Base-by-base conservation (phyloP, 352 stramenopile genomes). In the Phytophthora kernoviae region DNA sequence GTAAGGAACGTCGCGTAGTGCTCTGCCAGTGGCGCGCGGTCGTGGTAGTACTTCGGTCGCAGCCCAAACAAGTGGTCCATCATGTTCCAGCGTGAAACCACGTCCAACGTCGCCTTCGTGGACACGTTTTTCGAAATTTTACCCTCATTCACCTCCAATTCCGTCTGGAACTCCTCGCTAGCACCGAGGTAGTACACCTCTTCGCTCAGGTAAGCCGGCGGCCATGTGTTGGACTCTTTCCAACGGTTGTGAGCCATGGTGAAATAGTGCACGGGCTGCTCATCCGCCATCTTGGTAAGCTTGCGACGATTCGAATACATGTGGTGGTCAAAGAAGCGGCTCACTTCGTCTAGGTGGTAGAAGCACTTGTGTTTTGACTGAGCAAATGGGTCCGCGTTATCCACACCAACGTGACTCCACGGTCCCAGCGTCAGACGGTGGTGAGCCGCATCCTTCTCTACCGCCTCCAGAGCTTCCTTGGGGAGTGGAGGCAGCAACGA, bases 301-400 rank as follows among this genome's bases (percentile, higher is more conserved):
- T 73, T 65, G 36, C 77, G 71, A 47, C 83, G 82, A 43, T 90
- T 84, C 17, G 54, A 42, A 68, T 88, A 94, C 62, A 90, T 65
- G 65, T 92, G 85, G 72, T 88, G 74, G 53, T 94, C 85, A 46
- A 94, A 87, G 77, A 91, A 94, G 42, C 85, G 82, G 43, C 77
- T 90, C 62, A 94, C 87, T 65, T 94, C 82, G 45, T 91, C 81
- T 44, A 94, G 53, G 61, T 91, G 82, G 53, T 84, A 91, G 55
- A 92, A 94, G 59, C 85, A 94, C 54, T 91, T 91, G 22, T 91
- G 82, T 73, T 94, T 94, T 17, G 81, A 88, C 57, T 70, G 57
- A 10, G 82, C 85, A 53, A 91, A 94, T 39, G 85, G 85, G 36
- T 94, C 85, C 5, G 70, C 63, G 58, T 92, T 94, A 65, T 94